Evolutionary conservation across 2,329 filamentous ascomycete genomes (phyloP), one percentile per base, ranked within the genome.

Genomic region (Cyphellophora europaea): DNA sequence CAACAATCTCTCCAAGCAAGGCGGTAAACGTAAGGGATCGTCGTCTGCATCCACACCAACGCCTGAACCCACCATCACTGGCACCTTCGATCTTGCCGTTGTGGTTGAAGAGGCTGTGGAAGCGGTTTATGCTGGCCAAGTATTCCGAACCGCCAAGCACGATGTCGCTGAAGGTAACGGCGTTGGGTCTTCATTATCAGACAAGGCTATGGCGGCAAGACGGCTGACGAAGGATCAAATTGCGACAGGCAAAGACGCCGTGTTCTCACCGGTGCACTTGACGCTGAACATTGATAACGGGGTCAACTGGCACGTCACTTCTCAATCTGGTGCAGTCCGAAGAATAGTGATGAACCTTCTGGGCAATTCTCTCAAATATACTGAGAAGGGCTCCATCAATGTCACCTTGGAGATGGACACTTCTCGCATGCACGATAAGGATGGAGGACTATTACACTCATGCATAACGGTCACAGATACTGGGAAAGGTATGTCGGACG

Each of bases 331-430:
- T 1, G 67, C 66, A 2, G 54, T 68, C 41, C 57, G 66, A 31
- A 61, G 72, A 5, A 67, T 79, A 30, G 62, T 78, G 31, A 76
- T 77, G 72, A 79, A 79, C 37, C 47, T 79, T 1, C 70, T 77
- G 27, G 71, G 71, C 6, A 79, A 79, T 45, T 66, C 75, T 0
- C 60, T 79, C 48, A 79, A 79, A 49, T 79, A 77, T 38, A 79
- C 73, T 0, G 58, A 63, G 2, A 49, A 55, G 1, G 74, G 74
- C 3, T 67, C 58, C 35, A 63, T 78, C 2, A 59, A 62, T 5
- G 55, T 72, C 3, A 55, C 49, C 3, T 42, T 71, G 10, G 51
- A 54, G 35, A 40, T 50, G 2, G 54, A 53, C 11, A 47, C 45
- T n/a, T 53, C 48, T 2, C 48, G 53, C 4, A 45, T 55, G 10